phyloP scores from a whole-genome alignment of 805 yeast genomes.

The Candida hungchunana region DNA sequence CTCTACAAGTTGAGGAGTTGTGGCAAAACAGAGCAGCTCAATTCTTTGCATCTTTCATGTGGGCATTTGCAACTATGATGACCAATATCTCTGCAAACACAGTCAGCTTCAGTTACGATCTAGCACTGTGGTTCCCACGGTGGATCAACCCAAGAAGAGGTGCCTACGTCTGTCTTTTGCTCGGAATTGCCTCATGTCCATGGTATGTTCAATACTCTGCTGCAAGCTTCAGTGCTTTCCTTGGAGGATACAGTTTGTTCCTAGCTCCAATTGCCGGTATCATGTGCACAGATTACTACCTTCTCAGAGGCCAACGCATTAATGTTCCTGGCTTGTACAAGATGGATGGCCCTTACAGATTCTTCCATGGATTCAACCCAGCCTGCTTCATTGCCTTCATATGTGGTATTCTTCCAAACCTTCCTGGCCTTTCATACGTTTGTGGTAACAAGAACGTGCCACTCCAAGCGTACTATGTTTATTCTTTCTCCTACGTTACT shows the following conservation, averaged over 20 bases:
- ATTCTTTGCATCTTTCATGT: conserved; percentile 20
- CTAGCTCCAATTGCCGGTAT: conserved; percentile 77
- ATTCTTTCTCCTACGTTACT: conserved; percentile 43
- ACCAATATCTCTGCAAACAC: conserved; percentile 69
- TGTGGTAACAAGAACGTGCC: conserved; percentile 65
- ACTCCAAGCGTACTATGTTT: conserved; percentile 66
- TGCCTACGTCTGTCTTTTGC: conserved; percentile 58
- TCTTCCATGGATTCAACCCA: conserved; percentile 71
- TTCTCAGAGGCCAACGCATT: conserved; percentile 66
- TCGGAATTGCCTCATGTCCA: conserved; percentile 70
- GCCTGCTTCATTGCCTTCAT: conserved; percentile 68
- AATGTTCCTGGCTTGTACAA: conserved; percentile 60
- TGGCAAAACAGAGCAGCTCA: conserved; percentile 28
- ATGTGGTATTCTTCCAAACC: conserved; percentile 34
- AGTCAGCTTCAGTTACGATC: conserved; percentile 56
- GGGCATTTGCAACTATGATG: conserved; percentile 41
- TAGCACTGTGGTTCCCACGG: conserved; percentile 52
- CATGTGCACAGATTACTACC: conserved; percentile 49
- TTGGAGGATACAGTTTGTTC: conserved; percentile 76
- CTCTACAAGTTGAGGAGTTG: conserved; percentile 34
- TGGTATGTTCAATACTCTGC: conserved; percentile 59
- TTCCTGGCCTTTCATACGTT: conserved; percentile 40
- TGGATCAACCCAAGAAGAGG: conserved; percentile 60
- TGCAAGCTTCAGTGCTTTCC: conserved; percentile 65
- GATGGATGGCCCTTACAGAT: conserved; percentile 42